Percentiles rank a stretch among this genome's conserved stretches.
These are phyloP conservation scores for Acaromyces ingoldii DNA, from an alignment of 1,284 basidiomycete species.

Conservation along the genomic window DNA sequence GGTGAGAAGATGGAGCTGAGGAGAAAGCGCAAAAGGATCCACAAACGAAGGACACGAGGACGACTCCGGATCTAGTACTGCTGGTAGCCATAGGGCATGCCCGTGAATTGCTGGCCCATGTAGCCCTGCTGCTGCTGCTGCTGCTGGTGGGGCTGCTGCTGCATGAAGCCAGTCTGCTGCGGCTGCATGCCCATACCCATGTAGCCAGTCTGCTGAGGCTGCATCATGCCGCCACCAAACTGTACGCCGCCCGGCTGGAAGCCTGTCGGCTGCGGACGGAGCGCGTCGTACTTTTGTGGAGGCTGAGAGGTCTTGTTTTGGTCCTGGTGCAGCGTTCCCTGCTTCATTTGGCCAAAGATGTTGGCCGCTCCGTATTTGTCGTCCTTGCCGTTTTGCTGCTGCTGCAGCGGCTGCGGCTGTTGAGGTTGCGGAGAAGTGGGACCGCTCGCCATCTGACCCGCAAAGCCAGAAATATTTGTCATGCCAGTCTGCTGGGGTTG, in stretches of 20 bases:
- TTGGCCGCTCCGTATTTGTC: slow-evolving; percentile 24
- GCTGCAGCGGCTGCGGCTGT: slow-evolving; percentile 10
- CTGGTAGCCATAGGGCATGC: slow-evolving; percentile 20
- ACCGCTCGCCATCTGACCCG: background rate
- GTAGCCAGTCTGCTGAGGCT: slow-evolving; percentile 9
- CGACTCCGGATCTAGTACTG: too few species aligned
- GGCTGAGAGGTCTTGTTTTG: background rate
- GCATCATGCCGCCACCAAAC: slow-evolving; percentile 4
- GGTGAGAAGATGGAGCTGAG: too few species aligned
- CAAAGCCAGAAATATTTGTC: slow-evolving; percentile 11
- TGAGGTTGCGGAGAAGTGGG: too few species aligned
- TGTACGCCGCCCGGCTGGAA: slow-evolving; percentile 46
- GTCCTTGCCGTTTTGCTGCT: slow-evolving; percentile 25
- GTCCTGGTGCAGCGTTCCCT: slow-evolving; percentile 5
- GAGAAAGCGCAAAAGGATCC: too few species aligned
- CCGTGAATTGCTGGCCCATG: slow-evolving; percentile 26
- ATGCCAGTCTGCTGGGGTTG: slow-evolving; percentile 4
- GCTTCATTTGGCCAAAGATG: slow-evolving; percentile 16
- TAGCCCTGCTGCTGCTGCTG: too few species aligned
- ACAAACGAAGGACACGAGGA: too few species aligned
- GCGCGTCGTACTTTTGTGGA: slow-evolving; percentile 35
- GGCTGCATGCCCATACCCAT: slow-evolving; percentile 2
- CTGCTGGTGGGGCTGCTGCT: too few species aligned
- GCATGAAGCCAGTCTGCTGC: too few species aligned
- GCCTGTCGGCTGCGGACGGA: slow-evolving; percentile 49